Conservation (phyloP, 106 monocot species). For the Allium sativum region DNA sequence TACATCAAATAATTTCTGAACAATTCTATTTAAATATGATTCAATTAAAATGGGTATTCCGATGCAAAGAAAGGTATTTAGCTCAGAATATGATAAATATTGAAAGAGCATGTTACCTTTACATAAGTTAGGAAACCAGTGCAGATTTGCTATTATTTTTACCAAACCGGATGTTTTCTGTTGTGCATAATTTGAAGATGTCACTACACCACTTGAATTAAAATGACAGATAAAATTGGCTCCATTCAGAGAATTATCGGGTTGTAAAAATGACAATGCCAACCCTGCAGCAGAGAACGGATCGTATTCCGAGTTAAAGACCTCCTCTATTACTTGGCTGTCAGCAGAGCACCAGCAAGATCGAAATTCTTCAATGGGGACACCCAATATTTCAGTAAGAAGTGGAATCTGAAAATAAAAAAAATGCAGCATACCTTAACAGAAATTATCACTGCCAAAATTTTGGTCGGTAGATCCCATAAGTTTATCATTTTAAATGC, state of each 20-base stretch:
- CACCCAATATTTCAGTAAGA: conserved; percentile 65
- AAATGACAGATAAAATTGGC: conserved; percentile 30
- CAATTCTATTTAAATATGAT: too few species aligned
- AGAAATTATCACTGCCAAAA: too few species aligned
- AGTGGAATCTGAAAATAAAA: conserved; percentile 49
- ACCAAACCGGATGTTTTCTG: conserved; percentile 83
- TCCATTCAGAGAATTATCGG: conserved; percentile 14
- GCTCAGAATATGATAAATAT: not conserved
- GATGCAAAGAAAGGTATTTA: too few species aligned
- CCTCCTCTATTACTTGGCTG: conserved; percentile 56
- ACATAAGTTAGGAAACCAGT: conserved; percentile 91
- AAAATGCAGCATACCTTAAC: not conserved
- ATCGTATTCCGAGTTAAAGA: conserved; percentile 83
- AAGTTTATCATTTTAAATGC: conserved; percentile 2
- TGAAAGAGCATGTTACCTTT: conserved; percentile 39
- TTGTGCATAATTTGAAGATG: conserved; percentile 58
- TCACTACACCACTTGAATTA: conserved; percentile 28
- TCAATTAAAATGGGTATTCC: too few species aligned
- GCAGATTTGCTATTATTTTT: conserved; percentile 93
- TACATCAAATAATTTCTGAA: too few species aligned
- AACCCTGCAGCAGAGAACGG: conserved; percentile 57
- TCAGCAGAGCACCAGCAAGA: conserved; percentile 76
- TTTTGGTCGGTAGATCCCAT: not conserved
- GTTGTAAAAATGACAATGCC: conserved; percentile 28
- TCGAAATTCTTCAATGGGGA: conserved; percentile 66